Percentiles rank a stretch among this genome's conserved stretches.
Conservation (phyloP, 192 early-diverging fungal genomes). For the Entomortierella lignicola region DNA sequence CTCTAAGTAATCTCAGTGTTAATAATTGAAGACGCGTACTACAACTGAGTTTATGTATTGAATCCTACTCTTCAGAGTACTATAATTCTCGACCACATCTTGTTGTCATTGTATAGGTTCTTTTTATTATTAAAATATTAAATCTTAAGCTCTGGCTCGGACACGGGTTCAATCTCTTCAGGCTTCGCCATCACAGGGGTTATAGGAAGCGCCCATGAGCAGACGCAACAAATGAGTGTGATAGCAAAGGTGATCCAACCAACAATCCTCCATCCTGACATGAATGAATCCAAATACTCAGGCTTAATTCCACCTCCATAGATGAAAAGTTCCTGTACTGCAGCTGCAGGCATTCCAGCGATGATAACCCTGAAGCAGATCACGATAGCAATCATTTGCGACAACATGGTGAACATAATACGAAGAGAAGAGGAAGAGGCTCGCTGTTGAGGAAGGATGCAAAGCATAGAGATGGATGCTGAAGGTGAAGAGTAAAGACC, state of each 20-base stretch:
- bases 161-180: conserved; percentile 6
- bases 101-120: no score
- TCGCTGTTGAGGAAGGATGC: conserved; percentile 50
- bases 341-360: conserved; percentile 41
- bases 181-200: conserved; percentile 30
- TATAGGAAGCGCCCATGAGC: conserved; percentile 30
- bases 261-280: conserved; percentile 44
- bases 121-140: no score
- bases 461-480: conserved; percentile 48
- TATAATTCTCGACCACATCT: no score
- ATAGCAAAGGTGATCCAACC: conserved; percentile 49
- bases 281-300: conserved; percentile 38
- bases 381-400: conserved; percentile 54
- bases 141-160: neutral
- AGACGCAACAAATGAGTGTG: conserved; percentile 36
- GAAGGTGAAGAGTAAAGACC: conserved; percentile 51
- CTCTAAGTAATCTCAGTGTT: no score
- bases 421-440: conserved; percentile 46
- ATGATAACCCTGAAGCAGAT: conserved; percentile 53
- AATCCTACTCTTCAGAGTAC: no score
- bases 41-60: no score
- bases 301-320: conserved; percentile 43
- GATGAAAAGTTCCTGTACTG: conserved; percentile 47
- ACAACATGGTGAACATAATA: conserved; percentile 54
- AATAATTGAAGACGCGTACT: no score